Conservation (phyloP, 805 yeast genomes). For the Metschnikowia rubicola region DNA sequence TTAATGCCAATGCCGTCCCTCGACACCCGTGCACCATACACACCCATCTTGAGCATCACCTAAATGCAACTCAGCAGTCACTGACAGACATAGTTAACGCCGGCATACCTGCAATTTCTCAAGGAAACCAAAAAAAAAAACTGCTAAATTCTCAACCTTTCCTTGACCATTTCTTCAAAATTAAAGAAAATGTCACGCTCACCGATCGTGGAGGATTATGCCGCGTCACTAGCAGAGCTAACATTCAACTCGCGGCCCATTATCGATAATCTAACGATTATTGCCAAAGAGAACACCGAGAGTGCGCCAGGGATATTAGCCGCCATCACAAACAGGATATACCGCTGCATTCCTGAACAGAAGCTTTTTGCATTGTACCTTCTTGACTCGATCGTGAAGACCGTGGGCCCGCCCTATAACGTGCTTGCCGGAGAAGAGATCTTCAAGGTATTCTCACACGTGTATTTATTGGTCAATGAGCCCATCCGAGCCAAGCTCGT, state of each 20-base stretch:
- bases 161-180: too few relatives aligned
- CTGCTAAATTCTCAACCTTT: too few relatives aligned
- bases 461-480: conserved; percentile 78
- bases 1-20: background rate
- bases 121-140: too few relatives aligned
- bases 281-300: conserved; percentile 81
- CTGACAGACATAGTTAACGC: too few relatives aligned
- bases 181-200: conserved; percentile 7
- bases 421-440: conserved; percentile 67
- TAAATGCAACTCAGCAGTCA: too few relatives aligned
- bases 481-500: conserved; percentile 65
- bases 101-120: too few relatives aligned
- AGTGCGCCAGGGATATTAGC: conserved; percentile 75
- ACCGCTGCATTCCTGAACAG: conserved; percentile 74
- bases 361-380: conserved; percentile 82
- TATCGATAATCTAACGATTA: conserved; percentile 74
- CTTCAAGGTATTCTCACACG: conserved; percentile 65
- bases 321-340: conserved; percentile 71
- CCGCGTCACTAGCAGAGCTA: conserved; percentile 65
- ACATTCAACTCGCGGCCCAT: conserved; percentile 89
- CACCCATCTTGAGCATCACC: too few relatives aligned
- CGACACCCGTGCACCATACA: background rate
- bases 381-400: conserved; percentile 87
- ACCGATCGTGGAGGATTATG: conserved; percentile 51
- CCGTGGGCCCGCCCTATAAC: conserved; percentile 88